Conservation (phyloP, 140 eudicot species). For the Senecio squalidus region DNA sequence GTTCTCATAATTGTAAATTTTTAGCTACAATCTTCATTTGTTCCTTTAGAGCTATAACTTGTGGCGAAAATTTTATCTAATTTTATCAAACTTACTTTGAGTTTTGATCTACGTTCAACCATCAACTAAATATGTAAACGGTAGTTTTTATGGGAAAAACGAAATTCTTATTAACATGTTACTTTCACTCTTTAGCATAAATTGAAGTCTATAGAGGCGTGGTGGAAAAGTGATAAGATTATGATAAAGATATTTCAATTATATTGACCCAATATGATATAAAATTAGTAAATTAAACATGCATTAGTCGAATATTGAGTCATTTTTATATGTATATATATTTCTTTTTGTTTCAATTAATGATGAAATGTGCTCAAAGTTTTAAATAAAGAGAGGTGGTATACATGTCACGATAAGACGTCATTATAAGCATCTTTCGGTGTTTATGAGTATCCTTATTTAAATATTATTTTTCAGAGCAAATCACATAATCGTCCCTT, state of each 20-base stretch:
- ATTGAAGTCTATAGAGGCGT: not conserved
- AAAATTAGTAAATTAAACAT: not conserved
- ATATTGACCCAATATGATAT: not conserved
- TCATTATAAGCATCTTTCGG: constrained; percentile 20
- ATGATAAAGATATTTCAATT: not conserved
- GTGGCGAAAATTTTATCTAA: too few relatives aligned
- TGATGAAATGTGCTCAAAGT: constrained; percentile 4
- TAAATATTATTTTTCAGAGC: too few relatives aligned
- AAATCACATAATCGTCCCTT: too few relatives aligned
- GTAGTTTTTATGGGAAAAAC: too few relatives aligned
- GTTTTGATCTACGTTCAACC: not conserved
- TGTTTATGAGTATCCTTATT: constrained; percentile 17
- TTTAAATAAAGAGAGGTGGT: constrained; percentile 4
- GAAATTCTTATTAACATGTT: not conserved
- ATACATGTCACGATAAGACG: constrained; percentile 24
- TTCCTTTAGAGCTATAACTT: too few relatives aligned
- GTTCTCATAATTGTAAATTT: too few relatives aligned
- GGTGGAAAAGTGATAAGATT: not conserved
- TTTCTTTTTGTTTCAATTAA: not conserved
- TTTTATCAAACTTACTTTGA: too few relatives aligned
- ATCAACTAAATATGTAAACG: not conserved
- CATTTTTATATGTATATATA: not conserved
- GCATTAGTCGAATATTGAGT: not conserved
- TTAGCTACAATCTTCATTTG: too few relatives aligned
- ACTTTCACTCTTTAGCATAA: not conserved